These are phyloP conservation scores for Cryptosporidium meleagridis DNA, from an alignment of 169 alveolate species.

Conservation along the genomic window DNA sequence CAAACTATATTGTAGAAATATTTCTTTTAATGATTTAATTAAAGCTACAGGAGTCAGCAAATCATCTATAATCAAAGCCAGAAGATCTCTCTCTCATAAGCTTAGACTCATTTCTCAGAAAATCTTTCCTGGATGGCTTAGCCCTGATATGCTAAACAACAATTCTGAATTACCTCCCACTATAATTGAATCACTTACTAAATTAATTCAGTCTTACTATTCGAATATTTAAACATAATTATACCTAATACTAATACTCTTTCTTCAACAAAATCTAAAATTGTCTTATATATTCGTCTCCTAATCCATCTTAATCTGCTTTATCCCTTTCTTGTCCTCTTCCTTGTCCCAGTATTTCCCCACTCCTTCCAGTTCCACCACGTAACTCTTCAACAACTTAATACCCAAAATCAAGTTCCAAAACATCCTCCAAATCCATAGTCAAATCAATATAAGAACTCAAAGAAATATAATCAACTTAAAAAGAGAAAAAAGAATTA, in stretches of 20 bases:
- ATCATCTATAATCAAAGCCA: slow-evolving; percentile 25
- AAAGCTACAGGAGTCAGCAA: slow-evolving; percentile 37
- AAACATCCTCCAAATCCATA: neutral
- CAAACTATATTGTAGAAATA: slow-evolving; percentile 7
- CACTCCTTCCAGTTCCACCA: neutral
- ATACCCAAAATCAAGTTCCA: no score
- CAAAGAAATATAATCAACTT: neutral
- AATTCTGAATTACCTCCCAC: slow-evolving; percentile 39
- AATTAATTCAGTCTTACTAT: neutral
- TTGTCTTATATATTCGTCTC: neutral
- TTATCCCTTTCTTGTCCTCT: neutral
- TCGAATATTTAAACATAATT: neutral
- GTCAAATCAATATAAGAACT: neutral
- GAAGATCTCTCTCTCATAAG: neutral
- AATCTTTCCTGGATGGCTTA: slow-evolving; percentile 63
- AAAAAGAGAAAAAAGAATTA: neutral
- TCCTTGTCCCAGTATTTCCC: neutral
- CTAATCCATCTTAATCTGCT: neutral
- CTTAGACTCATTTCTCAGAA: slow-evolving; percentile 10
- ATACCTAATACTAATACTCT: neutral
- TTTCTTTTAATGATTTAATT: slow-evolving; percentile 11
- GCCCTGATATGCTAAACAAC: neutral
- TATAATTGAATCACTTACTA: slow-evolving; percentile 2
- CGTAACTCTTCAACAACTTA: no score
- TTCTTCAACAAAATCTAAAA: neutral